A percentile compares a stretch with the other conserved stretches of the same genome.
These are phyloP conservation scores for Fusarium duplospermum DNA, from an alignment of 2,329 filamentous ascomycete species.

Conservation along the genomic window DNA sequence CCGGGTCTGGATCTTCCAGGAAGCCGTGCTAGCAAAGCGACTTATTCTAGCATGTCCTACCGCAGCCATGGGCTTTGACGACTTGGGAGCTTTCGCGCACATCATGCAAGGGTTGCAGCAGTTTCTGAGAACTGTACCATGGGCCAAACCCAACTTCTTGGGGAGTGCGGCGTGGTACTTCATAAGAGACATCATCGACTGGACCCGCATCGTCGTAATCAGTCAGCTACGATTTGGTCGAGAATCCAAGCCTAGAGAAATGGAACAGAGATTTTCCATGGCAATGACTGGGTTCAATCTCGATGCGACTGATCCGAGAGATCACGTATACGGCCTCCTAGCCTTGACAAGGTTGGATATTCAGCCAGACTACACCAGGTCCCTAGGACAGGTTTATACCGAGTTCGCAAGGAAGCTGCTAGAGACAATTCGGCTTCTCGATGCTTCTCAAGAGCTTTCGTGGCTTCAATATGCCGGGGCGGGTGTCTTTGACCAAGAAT, in stretches of 20 bases:
- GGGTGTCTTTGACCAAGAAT: not conserved
- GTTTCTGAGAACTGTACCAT: not conserved
- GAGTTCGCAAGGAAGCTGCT: not conserved
- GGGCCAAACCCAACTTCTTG: not conserved
- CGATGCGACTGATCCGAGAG: not conserved
- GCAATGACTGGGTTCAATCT: not conserved
- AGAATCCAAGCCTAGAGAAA: not conserved
- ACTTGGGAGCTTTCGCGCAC: not conserved
- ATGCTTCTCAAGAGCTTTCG: not conserved
- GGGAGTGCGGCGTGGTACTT: conserved; percentile 4
- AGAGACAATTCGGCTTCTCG: not conserved
- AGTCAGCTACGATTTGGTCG: not conserved
- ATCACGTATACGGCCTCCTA: not conserved
- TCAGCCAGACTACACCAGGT: not conserved
- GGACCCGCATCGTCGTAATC: not conserved
- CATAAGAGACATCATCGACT: not conserved
- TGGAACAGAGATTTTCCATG: not conserved
- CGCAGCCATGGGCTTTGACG: not conserved
- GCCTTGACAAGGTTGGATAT: not conserved
- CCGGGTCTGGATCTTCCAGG: conserved; percentile 2
- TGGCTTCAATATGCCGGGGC: not conserved
- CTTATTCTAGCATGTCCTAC: conserved; percentile 1
- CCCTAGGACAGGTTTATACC: not conserved
- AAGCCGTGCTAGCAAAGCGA: not conserved
- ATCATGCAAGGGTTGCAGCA: not conserved